Conservation (phyloP, 2,329 filamentous ascomycete species). For the Septoria petroselini region DNA sequence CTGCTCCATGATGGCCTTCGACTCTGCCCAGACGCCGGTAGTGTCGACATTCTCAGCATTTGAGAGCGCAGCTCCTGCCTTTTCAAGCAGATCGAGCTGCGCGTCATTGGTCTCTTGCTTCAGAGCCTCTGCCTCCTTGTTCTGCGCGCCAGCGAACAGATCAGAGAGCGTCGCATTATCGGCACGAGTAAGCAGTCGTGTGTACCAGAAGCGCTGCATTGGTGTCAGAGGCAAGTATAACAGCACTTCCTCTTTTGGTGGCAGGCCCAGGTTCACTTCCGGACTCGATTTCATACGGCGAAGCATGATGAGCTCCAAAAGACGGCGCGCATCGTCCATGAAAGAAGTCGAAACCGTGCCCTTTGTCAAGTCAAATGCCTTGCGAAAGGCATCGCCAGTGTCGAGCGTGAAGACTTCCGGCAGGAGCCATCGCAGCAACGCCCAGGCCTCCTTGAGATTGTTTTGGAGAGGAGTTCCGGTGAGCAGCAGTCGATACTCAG, state of each 20-base stretch:
- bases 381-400: constrained; percentile 52
- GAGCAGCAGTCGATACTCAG: constrained; percentile 51
- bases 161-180: constrained; percentile 53
- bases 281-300: constrained; percentile 57
- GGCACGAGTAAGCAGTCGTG: constrained; percentile 54
- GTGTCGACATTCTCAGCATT: constrained; percentile 22
- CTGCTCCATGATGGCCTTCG: constrained; percentile 44
- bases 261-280: constrained; percentile 54
- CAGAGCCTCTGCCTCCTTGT: constrained; percentile 44
- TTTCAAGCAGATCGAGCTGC: constrained; percentile 30
- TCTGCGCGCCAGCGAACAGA: constrained; percentile 50
- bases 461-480: constrained; percentile 60
- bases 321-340: constrained; percentile 51
- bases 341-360: constrained; percentile 54
- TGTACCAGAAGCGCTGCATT: constrained; percentile 59
- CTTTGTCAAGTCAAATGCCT: constrained; percentile 56
- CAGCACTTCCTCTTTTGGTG: constrained; percentile 56
- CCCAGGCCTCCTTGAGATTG: constrained; percentile 57
- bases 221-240: constrained; percentile 58
- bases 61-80: constrained; percentile 34
- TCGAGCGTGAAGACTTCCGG: constrained; percentile 56
- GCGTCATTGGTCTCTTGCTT: constrained; percentile 39
- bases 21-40: constrained; percentile 47
- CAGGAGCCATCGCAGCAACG: constrained; percentile 56
- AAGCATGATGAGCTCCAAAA: constrained; percentile 59